phyloP scores from a whole-genome alignment of 2,329 filamentous ascomycete species.

The Clonostachys rhizophaga region DNA sequence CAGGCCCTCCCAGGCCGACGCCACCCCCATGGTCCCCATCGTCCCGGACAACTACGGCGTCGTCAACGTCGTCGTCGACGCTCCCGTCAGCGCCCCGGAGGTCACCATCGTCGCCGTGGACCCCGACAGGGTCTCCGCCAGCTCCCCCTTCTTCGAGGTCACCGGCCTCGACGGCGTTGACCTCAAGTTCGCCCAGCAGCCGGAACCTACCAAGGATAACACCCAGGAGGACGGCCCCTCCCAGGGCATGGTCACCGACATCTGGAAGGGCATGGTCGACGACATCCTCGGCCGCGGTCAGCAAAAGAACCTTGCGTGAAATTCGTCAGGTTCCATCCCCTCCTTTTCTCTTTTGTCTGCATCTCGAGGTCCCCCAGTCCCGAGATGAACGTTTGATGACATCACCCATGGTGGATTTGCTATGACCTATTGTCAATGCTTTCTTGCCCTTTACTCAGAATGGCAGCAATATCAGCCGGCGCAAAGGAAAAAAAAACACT shows the following conservation, averaged over 20 bases:
- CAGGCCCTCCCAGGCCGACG: conserved; percentile 20
- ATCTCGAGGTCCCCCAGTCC: too few relatives aligned
- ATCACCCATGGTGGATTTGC: too few relatives aligned
- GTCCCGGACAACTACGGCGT: conserved; percentile 52
- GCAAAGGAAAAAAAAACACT: too few relatives aligned
- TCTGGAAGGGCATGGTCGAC: conserved; percentile 54
- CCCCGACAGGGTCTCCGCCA: conserved; percentile 45
- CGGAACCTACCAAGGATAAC: conserved; percentile 17
- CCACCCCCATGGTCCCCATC: conserved; percentile 49
- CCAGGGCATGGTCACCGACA: conserved; percentile 41
- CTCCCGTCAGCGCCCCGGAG: conserved; percentile 32
- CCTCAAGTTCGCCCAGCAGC: conserved; percentile 45
- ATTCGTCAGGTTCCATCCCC: background rate
- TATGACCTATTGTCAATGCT: too few relatives aligned
- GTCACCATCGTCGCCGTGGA: conserved; percentile 53
- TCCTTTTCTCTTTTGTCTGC: conserved; percentile 2
- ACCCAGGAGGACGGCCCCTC: conserved; percentile 8
- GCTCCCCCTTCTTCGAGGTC: conserved; percentile 50
- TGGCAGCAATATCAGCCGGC: too few relatives aligned
- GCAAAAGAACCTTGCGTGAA: conserved; percentile 9
- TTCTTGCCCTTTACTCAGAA: too few relatives aligned
- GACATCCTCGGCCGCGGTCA: conserved; percentile 26
- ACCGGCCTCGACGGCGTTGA: conserved; percentile 52
- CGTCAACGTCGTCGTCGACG: conserved; percentile 16
- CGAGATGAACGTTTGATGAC: too few relatives aligned